Conservation (phyloP, 805 yeast species). For the Candida railenensis region DNA sequence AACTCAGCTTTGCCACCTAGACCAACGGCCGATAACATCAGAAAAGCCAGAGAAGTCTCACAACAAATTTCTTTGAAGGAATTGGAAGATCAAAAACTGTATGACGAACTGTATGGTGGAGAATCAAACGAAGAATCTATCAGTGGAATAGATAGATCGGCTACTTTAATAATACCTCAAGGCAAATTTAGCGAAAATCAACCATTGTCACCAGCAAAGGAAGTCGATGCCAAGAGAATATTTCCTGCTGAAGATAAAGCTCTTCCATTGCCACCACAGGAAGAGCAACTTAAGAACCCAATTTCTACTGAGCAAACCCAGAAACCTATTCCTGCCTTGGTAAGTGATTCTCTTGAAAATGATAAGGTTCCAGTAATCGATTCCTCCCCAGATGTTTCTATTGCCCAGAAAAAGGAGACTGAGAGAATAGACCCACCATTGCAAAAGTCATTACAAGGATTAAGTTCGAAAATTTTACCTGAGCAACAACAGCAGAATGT, state of each 20-base stretch:
- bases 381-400: background rate
- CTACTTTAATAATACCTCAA: conserved; percentile 1
- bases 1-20: conserved; percentile 21
- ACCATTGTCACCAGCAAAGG: background rate
- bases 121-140: background rate
- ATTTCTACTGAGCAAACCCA: too few relatives aligned
- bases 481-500: too few relatives aligned
- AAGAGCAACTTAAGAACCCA: too few relatives aligned
- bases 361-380: conserved; percentile 7
- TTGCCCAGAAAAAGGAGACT: background rate
- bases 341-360: background rate
- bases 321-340: too few relatives aligned
- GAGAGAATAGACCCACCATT: background rate
- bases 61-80: conserved; percentile 9
- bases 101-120: background rate
- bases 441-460: background rate
- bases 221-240: background rate
- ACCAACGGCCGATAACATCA: conserved; percentile 23
- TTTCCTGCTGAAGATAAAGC: background rate
- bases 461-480: too few relatives aligned
- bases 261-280: background rate
- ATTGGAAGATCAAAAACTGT: background rate
- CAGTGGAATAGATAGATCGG: background rate
- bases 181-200: background rate
- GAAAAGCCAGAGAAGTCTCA: conserved; percentile 23